phyloP scores from a whole-genome alignment of 1,139 yeast species.

The Candida smagusa region DNA sequence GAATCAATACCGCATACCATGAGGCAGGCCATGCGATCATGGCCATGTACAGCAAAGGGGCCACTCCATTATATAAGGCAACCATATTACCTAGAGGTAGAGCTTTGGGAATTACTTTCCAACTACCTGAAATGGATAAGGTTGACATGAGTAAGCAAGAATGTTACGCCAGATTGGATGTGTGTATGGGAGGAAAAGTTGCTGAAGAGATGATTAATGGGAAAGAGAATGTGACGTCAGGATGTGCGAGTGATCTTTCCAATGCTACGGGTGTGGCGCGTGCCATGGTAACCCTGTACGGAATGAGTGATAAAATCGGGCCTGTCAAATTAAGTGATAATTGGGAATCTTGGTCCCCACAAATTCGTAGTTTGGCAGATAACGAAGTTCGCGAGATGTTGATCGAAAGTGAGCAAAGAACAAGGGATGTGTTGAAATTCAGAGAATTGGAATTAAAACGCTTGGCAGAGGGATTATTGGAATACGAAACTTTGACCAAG shows the following conservation, averaged over 20 bases:
- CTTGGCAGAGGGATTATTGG: slow-evolving; percentile 88
- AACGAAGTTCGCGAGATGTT: slow-evolving; percentile 79
- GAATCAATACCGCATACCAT: slow-evolving; percentile 93
- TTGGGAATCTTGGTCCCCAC: slow-evolving; percentile 94
- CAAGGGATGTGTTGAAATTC: slow-evolving; percentile 63
- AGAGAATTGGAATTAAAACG: slow-evolving; percentile 73
- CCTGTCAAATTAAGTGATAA: slow-evolving; percentile 84
- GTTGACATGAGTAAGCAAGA: slow-evolving; percentile 88
- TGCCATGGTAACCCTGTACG: slow-evolving; percentile 95
- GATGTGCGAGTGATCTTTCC: slow-evolving; percentile 88
- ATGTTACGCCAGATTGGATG: slow-evolving; percentile 88
- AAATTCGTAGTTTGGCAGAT: slow-evolving; percentile 85
- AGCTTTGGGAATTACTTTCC: slow-evolving; percentile 95
- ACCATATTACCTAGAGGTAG: slow-evolving; percentile 96
- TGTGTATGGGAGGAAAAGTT: slow-evolving; percentile 98
- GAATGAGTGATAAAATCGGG: slow-evolving; percentile 93
- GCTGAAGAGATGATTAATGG: slow-evolving; percentile 96
- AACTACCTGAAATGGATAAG: slow-evolving; percentile 97
- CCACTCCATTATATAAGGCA: slow-evolving; percentile 93
- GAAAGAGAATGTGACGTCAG: slow-evolving; percentile 87
- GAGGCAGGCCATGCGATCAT: slow-evolving; percentile 99
- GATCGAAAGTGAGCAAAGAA: slow-evolving; percentile 73
- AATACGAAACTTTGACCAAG: slow-evolving; percentile 89
- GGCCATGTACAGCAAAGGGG: slow-evolving; percentile 95
- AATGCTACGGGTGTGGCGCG: slow-evolving; percentile 91